Conservation (phyloP, 495 filamentous ascomycete species). For the Xylaria grammica region DNA sequence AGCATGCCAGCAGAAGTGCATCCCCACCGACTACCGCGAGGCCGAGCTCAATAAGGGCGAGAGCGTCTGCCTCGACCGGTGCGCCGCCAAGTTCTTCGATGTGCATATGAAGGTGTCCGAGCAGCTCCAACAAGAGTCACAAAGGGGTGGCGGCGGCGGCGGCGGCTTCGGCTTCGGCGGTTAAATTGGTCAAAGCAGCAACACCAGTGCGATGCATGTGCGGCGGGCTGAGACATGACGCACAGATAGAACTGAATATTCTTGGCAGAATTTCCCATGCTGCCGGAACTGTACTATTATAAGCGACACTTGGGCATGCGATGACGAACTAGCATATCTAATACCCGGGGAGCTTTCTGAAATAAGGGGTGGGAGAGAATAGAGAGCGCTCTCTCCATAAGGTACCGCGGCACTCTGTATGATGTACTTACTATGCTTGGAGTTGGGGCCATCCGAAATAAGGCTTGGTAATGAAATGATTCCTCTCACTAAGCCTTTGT, state of each 20-base stretch:
- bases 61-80: conserved; percentile 95
- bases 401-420: conserved; percentile 12
- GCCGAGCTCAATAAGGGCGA: conserved; percentile 97
- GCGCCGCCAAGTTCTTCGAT: conserved; percentile 96
- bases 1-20: conserved; percentile 91
- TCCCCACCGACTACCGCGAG: conserved; percentile 90
- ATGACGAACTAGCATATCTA: conserved; percentile 14
- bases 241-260: conserved; percentile 8
- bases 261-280: neutral
- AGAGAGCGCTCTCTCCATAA: neutral
- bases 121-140: conserved; percentile 56
- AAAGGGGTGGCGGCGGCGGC: conserved; percentile 46
- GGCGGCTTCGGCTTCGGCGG: conserved; percentile 43
- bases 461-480: conserved; percentile 21
- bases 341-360: conserved; percentile 7
- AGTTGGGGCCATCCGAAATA: neutral
- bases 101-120: conserved; percentile 89
- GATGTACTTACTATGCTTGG: neutral
- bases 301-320: conserved; percentile 16
- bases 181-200: conserved; percentile 18
- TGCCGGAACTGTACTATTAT: conserved; percentile 22
- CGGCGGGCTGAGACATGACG: neutral
- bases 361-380: too few species aligned
- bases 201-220: neutral
- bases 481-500: conserved; percentile 6